Conservation (phyloP, 495 filamentous ascomycete species). For the Lepraria neglecta region DNA sequence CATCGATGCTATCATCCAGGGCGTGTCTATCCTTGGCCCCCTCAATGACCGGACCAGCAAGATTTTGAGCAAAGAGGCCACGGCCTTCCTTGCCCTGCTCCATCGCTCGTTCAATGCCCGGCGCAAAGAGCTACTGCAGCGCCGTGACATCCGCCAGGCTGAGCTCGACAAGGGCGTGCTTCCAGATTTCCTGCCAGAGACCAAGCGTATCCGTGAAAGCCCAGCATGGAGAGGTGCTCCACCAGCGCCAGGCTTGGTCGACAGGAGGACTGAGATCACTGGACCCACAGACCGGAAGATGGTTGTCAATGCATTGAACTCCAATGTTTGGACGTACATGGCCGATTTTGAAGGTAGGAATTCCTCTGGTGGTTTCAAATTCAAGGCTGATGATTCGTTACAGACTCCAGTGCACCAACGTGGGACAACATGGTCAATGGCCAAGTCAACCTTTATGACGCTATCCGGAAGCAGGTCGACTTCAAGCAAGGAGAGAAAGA, state of each 20-base stretch:
- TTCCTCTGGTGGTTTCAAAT: not conserved
- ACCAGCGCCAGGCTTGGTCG: conserved; percentile 87
- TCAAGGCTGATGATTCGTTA: conserved; percentile 15
- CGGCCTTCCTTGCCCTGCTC: conserved; percentile 87
- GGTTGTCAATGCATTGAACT: conserved; percentile 97
- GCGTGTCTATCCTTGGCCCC: conserved; percentile 75
- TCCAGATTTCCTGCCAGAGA: conserved; percentile 96
- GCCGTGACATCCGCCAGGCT: conserved; percentile 79
- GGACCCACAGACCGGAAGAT: conserved; percentile 98
- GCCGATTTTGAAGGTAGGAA: conserved; percentile 88
- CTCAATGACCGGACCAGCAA: conserved; percentile 74
- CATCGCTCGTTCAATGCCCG: conserved; percentile 90
- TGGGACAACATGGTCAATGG: conserved; percentile 99
- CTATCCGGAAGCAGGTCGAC: conserved; percentile 88
- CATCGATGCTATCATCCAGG: conserved; percentile 71
- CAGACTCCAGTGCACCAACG: conserved; percentile 93
- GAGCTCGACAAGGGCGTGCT: conserved; percentile 88
- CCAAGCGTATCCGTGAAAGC: conserved; percentile 90
- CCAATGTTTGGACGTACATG: conserved; percentile 99
- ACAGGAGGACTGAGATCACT: conserved; percentile 97
- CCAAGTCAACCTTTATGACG: conserved; percentile 97
- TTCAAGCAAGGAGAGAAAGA: conserved; percentile 94
- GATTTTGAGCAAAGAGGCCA: conserved; percentile 86
- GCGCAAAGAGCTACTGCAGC: conserved; percentile 83
- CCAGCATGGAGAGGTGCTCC: conserved; percentile 90